These are phyloP conservation scores for Dictyostelium capitatum DNA, from an alignment of 78 protist species.

Conservation along the genomic window DNA sequence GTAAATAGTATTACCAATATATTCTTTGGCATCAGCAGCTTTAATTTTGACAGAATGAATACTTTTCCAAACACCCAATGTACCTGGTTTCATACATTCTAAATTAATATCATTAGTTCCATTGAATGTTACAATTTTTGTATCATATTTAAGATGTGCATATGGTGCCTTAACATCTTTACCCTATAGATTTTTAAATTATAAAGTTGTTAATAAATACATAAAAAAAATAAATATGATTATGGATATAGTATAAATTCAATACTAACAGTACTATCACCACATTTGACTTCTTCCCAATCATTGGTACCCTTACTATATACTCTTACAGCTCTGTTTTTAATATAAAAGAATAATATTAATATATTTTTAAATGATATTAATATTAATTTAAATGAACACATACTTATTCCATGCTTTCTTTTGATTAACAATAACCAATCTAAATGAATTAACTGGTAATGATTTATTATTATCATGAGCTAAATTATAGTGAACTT, in stretches of 20 bases:
- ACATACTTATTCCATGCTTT: not conserved
- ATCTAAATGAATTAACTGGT: not conserved
- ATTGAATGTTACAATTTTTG: not conserved
- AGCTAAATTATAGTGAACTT: not conserved
- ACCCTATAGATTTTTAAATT: not conserved
- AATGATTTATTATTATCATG: not conserved
- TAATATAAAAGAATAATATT: too few species aligned
- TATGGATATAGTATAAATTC: too few species aligned
- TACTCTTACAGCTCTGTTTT: not conserved
- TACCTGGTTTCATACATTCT: not conserved
- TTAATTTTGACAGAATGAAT: too few species aligned
- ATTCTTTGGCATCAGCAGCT: not conserved
- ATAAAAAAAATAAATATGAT: too few species aligned
- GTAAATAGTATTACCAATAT: not conserved
- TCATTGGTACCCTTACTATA: not conserved
- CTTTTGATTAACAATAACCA: not conserved
- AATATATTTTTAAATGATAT: too few species aligned
- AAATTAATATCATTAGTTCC: not conserved
- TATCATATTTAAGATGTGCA: not conserved
- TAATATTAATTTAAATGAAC: too few species aligned
- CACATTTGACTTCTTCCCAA: not conserved
- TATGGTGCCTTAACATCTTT: not conserved
- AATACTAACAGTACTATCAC: not conserved
- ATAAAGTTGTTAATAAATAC: too few species aligned
- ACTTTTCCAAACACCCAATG: not conserved